Evolutionary conservation across 768 basidiomycete species (phyloP).

Genomic region (Termitomyces sp.): DNA sequence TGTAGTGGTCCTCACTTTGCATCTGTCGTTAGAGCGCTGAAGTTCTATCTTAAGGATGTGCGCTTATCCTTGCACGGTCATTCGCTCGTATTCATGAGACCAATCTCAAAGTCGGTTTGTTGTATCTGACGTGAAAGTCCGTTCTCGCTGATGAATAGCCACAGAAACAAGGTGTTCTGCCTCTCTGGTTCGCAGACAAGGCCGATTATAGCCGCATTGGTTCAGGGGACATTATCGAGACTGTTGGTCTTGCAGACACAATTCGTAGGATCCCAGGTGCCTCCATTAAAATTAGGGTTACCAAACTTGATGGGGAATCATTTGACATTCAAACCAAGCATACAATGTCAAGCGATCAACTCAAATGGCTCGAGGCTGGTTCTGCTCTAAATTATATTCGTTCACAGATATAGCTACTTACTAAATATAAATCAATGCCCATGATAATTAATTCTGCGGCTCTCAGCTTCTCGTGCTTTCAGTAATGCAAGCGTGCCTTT

Average conservation of each 20-base stretch:
- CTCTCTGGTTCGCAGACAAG: slow-evolving; percentile 90
- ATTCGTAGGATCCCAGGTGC: slow-evolving; percentile 43
- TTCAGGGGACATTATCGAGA: slow-evolving; percentile 78
- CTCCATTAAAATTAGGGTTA: slow-evolving; percentile 57
- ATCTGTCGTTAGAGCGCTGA: slow-evolving; percentile 1
- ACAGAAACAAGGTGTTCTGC: slow-evolving; percentile 96
- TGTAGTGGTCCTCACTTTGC: slow-evolving; percentile 5
- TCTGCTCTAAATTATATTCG: slow-evolving; percentile 90
- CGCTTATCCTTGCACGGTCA: slow-evolving; percentile 83
- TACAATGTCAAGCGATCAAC: slow-evolving; percentile 86
- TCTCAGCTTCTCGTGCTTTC: slow-evolving; percentile 18
- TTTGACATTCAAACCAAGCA: slow-evolving; percentile 75
- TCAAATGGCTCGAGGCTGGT: slow-evolving; percentile 86
- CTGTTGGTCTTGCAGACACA: slow-evolving; percentile 71
- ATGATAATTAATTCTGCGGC: neutral
- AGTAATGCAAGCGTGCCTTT: slow-evolving; percentile 40
- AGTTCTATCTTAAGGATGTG: slow-evolving; percentile 50
- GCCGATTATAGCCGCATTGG: slow-evolving; percentile 80
- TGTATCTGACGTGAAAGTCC: neutral
- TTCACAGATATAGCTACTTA: slow-evolving; percentile 34
- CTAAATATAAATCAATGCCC: neutral
- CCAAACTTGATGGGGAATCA: slow-evolving; percentile 51
- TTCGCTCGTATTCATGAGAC: slow-evolving; percentile 99
- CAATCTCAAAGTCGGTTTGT: slow-evolving; percentile 71
- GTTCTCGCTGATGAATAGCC: slow-evolving; percentile 9